A percentile compares a stretch with the other conserved stretches of the same genome.
These are phyloP conservation scores for Areca catechu DNA, from an alignment of 176 grass and related monocot genomes.

Conservation along the genomic window DNA sequence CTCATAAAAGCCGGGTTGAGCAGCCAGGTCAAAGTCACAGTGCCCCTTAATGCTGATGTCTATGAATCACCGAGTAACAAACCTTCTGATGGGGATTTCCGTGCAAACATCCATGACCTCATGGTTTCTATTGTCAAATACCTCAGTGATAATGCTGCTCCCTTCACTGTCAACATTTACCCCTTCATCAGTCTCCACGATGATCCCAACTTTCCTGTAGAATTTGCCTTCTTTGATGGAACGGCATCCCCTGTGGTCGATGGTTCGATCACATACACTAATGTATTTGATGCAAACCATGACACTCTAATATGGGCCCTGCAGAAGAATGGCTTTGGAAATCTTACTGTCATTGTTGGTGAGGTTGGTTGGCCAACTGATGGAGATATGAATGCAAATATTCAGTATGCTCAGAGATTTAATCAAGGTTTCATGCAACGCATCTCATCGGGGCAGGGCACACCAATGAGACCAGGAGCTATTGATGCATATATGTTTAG, in stretches of 20 bases:
- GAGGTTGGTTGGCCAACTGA: conserved; percentile 90
- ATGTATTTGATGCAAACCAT: conserved; percentile 81
- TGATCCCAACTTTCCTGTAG: conserved; percentile 67
- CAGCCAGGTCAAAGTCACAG: conserved; percentile 58
- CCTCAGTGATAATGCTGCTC: conserved; percentile 48
- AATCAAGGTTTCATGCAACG: conserved; percentile 64
- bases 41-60: conserved; percentile 75
- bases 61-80: conserved; percentile 42
- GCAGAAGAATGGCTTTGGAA: conserved; percentile 48
- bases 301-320: conserved; percentile 68
- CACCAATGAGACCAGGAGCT: conserved; percentile 53
- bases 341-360: conserved; percentile 55
- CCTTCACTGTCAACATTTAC: conserved; percentile 72
- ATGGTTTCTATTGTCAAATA: conserved; percentile 56
- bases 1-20: conserved; percentile 49
- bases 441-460: conserved; percentile 40
- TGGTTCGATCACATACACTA: conserved; percentile 48
- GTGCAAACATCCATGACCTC: conserved; percentile 52
- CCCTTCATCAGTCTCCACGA: conserved; percentile 77
- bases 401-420: conserved; percentile 37
- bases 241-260: conserved; percentile 34
- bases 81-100: conserved; percentile 76
- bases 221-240: conserved; percentile 87
- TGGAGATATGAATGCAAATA: conserved; percentile 52
- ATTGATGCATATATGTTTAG: conserved; percentile 76